A percentile compares a stretch with the other conserved stretches of the same genome.
These are phyloP conservation scores for Pelargonium hybrid DNA, from an alignment of 441 rosid genomes.

Conservation along the genomic window DNA sequence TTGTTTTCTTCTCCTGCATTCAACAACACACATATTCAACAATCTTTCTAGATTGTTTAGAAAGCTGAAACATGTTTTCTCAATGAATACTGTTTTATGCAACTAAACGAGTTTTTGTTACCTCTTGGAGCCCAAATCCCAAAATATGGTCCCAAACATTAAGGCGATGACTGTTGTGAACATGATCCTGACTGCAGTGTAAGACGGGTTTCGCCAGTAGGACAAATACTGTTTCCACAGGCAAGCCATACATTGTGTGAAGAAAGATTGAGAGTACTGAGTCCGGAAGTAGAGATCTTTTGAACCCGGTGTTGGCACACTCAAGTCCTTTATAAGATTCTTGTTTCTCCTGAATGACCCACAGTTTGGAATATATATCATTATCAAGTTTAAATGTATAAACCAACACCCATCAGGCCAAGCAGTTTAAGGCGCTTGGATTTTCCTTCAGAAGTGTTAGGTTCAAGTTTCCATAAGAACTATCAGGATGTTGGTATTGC, in stretches of 20 bases:
- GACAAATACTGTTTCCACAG: conserved; percentile 77
- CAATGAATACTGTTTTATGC: no score
- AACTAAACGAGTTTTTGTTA: no score
- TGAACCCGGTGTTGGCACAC: conserved; percentile 46
- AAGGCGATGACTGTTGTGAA: conserved; percentile 52
- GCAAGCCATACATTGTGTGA: conserved; percentile 58
- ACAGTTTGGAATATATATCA: not conserved
- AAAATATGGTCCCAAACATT: conserved; percentile 68
- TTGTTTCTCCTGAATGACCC: conserved; percentile 54
- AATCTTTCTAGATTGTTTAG: no score
- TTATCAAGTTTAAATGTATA: no score
- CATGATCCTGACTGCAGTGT: conserved; percentile 61
- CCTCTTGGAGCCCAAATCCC: conserved; percentile 64
- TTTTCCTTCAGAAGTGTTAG: no score
- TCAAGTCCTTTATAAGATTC: conserved; percentile 44
- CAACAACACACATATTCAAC: not conserved
- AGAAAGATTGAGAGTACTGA: conserved; percentile 48
- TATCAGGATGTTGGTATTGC: no score
- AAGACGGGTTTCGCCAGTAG: conserved; percentile 73
- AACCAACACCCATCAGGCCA: no score
- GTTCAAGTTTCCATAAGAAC: no score
- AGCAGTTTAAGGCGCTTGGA: no score
- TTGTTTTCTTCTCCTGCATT: conserved; percentile 27
- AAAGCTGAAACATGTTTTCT: not conserved
- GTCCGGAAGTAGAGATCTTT: conserved; percentile 52